Percentiles rank a stretch among this genome's conserved stretches.
Conservation (phyloP, 1,139 yeast species). For the Tardiomyces blankii region DNA sequence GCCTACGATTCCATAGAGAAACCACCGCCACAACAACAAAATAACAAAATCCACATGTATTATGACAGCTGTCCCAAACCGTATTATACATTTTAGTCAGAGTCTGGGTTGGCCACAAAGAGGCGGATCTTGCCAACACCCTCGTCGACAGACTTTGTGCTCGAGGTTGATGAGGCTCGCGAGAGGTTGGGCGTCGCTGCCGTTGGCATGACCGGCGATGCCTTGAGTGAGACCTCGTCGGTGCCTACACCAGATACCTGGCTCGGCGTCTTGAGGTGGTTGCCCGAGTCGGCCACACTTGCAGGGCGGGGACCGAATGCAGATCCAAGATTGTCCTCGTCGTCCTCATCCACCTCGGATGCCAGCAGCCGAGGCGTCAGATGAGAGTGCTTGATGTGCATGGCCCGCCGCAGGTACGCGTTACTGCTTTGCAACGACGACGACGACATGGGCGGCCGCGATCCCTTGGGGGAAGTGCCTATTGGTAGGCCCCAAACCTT, state of each 20-base stretch:
- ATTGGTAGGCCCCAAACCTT: constrained; percentile 5
- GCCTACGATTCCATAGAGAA: no score
- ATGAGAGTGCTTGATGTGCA: constrained; percentile 66
- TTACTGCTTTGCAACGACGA: neutral
- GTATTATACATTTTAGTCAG: constrained; percentile 16
- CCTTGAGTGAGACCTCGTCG: neutral
- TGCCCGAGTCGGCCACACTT: neutral
- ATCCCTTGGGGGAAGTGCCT: constrained; percentile 1
- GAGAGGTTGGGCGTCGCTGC: neutral
- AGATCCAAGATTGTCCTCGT: constrained; percentile 18
- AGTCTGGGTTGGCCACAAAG: constrained; percentile 65
- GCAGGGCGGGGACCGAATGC: neutral
- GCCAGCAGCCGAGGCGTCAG: constrained; percentile 66
- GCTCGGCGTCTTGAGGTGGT: neutral
- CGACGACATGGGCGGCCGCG: constrained; percentile 1
- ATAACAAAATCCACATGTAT: constrained; percentile 1
- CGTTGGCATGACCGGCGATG: neutral
- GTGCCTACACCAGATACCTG: neutral
- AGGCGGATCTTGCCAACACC: constrained; percentile 35
- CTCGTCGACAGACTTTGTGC: constrained; percentile 27
- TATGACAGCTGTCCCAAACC: neutral
- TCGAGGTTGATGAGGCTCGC: constrained; percentile 8
- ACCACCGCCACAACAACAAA: no score
- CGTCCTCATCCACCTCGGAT: constrained; percentile 65
- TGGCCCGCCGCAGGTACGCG: constrained; percentile 22